Evolutionary conservation across 2,329 filamentous ascomycete species (phyloP).

Genomic region (Paecilomyces variotii): DNA sequence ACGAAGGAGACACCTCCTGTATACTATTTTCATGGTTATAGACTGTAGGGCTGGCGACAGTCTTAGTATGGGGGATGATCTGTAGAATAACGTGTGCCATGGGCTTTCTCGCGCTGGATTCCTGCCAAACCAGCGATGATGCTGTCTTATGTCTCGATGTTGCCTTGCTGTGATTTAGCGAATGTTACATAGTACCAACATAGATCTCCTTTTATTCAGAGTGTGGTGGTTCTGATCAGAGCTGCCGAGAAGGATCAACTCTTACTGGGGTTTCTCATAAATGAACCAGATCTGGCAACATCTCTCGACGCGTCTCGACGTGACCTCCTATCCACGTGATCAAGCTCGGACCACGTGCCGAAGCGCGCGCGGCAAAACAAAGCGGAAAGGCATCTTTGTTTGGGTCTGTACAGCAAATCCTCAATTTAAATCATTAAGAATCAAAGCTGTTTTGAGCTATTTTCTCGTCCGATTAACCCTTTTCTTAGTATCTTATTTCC

Average conservation of each 20-base stretch:
- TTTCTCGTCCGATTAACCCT: neutral
- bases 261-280: too few relatives aligned
- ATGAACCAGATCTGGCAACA: neutral
- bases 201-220: neutral
- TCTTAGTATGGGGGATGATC: neutral
- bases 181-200: neutral
- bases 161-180: neutral
- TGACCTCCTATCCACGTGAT: neutral
- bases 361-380: neutral
- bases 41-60: neutral
- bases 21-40: conserved; percentile 8
- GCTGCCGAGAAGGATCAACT: neutral
- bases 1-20: conserved; percentile 4
- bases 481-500: neutral
- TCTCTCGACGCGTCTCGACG: neutral
- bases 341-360: neutral
- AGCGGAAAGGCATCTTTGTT: neutral
- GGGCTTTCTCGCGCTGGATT: neutral
- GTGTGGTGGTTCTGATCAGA: neutral
- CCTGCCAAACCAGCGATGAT: neutral
- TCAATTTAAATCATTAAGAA: neutral
- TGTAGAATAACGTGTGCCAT: neutral
- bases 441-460: too few relatives aligned
- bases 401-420: neutral
- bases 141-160: neutral